These are phyloP conservation scores for Xylona heveae DNA, from an alignment of 495 filamentous ascomycete species.

Conservation along the genomic window DNA sequence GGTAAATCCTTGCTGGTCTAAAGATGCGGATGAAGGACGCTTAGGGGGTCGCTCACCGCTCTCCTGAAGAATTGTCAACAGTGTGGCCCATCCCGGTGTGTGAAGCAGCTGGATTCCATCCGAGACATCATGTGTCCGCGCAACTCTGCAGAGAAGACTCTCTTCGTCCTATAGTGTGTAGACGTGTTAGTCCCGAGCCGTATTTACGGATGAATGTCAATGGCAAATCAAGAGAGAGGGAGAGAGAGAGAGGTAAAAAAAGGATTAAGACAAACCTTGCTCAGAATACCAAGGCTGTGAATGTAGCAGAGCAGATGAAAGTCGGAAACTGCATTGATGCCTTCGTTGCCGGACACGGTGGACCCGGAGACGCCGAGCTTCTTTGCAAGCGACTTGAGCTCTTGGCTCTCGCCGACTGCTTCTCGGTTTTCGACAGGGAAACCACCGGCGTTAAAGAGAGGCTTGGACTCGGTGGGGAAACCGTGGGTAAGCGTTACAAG, in stretches of 20 bases:
- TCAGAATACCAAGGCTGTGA: conserved; percentile 55
- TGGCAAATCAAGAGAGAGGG: background rate
- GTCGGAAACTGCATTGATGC: conserved; percentile 54
- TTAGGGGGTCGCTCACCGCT: conserved; percentile 91
- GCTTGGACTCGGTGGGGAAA: conserved; percentile 62
- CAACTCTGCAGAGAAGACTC: conserved; percentile 64
- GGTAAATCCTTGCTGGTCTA: conserved; percentile 12
- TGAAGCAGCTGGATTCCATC: conserved; percentile 64
- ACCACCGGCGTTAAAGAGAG: conserved; percentile 41
- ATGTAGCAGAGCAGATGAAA: conserved; percentile 88
- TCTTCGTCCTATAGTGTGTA: conserved; percentile 54
- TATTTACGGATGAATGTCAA: conserved; percentile 4
- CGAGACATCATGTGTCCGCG: conserved; percentile 50
- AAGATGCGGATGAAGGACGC: conserved; percentile 33
- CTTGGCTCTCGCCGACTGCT: conserved; percentile 62
- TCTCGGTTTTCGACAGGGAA: conserved; percentile 90
- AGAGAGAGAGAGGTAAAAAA: conserved; percentile 8
- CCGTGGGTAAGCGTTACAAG: conserved; percentile 92
- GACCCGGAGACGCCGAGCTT: conserved; percentile 31
- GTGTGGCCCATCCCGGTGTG: conserved; percentile 76
- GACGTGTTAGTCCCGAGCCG: conserved; percentile 6
- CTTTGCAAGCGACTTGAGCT: conserved; percentile 37
- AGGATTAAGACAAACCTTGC: conserved; percentile 34
- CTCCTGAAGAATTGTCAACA: conserved; percentile 80
- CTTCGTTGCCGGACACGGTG: conserved; percentile 25